Evolutionary conservation across 345 rosid species (phyloP).

Genomic region (Murraya paniculata): DNA sequence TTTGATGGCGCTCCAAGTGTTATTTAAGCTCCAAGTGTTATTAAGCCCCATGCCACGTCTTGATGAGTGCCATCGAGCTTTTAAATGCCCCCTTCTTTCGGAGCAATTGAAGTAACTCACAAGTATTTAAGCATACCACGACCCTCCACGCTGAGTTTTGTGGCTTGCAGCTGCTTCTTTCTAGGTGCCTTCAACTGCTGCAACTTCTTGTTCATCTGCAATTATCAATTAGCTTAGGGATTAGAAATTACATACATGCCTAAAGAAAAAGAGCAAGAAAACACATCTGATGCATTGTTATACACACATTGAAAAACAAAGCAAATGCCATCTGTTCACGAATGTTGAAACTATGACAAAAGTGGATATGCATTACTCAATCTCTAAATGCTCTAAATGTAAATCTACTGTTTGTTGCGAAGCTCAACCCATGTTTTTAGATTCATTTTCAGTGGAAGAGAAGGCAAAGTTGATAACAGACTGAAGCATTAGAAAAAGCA

Average conservation of each 20-base stretch:
- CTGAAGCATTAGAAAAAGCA: background rate
- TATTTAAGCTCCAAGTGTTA: background rate
- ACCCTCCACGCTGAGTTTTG: conserved; percentile 91
- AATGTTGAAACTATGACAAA: too few relatives aligned
- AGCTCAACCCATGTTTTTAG: background rate
- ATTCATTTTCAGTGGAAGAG: background rate
- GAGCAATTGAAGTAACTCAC: conserved; percentile 15
- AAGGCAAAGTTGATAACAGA: background rate
- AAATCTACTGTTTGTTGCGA: background rate
- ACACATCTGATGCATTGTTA: background rate
- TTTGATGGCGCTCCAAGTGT: background rate
- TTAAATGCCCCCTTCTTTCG: background rate
- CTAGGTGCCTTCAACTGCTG: conserved; percentile 96
- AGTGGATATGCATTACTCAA: background rate
- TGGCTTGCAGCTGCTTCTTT: conserved; percentile 89
- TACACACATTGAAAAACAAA: background rate
- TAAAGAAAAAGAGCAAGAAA: background rate
- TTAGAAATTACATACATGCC: background rate
- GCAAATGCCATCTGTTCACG: background rate
- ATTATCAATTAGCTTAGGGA: background rate
- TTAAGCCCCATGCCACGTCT: background rate
- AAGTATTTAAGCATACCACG: conserved; percentile 96
- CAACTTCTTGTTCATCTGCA: conserved; percentile 92
- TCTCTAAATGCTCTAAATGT: background rate
- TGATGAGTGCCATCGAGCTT: background rate